A percentile compares a stretch with the other conserved stretches of the same genome.
These are phyloP conservation scores for Pyrrhoderma noxium DNA, from an alignment of 1,284 basidiomycete genomes.

Conservation along the genomic window DNA sequence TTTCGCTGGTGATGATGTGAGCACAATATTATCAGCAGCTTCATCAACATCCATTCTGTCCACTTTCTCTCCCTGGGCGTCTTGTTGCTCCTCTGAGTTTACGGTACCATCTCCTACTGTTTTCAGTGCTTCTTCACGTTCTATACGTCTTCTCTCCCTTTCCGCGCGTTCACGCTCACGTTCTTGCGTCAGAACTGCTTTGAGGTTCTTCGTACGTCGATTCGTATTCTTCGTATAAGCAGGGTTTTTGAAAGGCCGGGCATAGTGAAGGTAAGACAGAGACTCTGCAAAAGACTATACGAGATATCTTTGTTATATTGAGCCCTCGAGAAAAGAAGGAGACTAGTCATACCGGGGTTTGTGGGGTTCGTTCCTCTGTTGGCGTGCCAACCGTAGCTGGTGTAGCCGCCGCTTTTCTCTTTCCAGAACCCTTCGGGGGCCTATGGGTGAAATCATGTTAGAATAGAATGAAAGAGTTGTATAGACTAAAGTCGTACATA, in stretches of 20 bases:
- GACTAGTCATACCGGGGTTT: constrained; percentile 25
- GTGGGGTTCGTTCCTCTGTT: constrained; percentile 20
- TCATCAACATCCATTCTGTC: constrained; percentile 32
- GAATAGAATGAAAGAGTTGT: too few species aligned
- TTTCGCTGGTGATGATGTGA: too few species aligned
- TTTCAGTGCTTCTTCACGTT: constrained; percentile 32
- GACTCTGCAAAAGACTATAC: constrained; percentile 54
- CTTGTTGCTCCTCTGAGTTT: constrained; percentile 25
- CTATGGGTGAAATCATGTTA: constrained; percentile 16
- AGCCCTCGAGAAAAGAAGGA: neutral
- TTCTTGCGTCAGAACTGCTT: constrained; percentile 67
- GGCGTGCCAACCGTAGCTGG: constrained; percentile 3
- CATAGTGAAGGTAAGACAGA: constrained; percentile 58
- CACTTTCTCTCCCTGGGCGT: constrained; percentile 17
- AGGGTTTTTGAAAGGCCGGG: constrained; percentile 70
- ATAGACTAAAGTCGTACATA: too few species aligned
- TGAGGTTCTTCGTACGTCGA: constrained; percentile 67
- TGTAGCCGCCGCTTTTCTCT: constrained; percentile 22
- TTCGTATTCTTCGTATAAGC: constrained; percentile 60
- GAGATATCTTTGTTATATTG: constrained; percentile 22
- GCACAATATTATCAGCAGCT: constrained; percentile 14
- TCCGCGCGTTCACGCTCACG: constrained; percentile 63
- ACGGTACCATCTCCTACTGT: constrained; percentile 19
- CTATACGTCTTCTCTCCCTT: constrained; percentile 46
- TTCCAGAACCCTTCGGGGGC: constrained; percentile 30